Base-by-base conservation (phyloP, 345 rosid genomes). In the Rhodamnia rubescens region DNA sequence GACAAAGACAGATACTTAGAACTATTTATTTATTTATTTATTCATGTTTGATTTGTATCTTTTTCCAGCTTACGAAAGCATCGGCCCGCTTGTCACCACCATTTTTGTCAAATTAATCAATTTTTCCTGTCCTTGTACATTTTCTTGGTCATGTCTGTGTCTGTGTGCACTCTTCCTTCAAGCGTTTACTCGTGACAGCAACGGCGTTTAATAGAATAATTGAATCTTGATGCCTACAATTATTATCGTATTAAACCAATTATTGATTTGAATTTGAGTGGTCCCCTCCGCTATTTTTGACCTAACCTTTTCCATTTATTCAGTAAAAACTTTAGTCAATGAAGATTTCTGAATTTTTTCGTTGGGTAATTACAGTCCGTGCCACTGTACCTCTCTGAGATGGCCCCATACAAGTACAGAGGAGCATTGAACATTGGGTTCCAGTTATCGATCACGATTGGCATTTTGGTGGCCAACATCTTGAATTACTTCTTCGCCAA, bases 361-460 rank as follows among this genome's bases (percentile, higher is more conserved):
- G 59, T 53, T 74, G 75, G 75, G 40, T 83, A 83, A 58, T 85
- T 89, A 86, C 98, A 97, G 99, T 86, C 98, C 11, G 99, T 96
- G 88, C 99, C 99, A 69, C 94, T 97, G 6, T 97, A 97, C 89
- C 92, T 97, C 24, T 97, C 99, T 0, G 99, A 97, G 89, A 95
- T 95, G 99, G 98, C 99, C 32, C 99, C 99, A 3, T 96, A 97
- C 97, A 95, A 82, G 89, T 97, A 83, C 91, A 95, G 99, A 90
- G 99, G 99, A 85, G 92, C 98, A 10, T 85, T 97, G 56, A 97
- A 97, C 94, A 95, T 95, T 7, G 98, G 98, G 11, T 97, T 97
- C 88, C 99, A 97, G 58, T 85, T 97, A 22, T 96, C 99, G 5
- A 97, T 97, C 89, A 97, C 99, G 18, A 47, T 96, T 50, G 99